These are phyloP conservation scores for Phytopythium chamaehyphon DNA, from an alignment of 352 stramenopile species.

Conservation along the genomic window DNA sequence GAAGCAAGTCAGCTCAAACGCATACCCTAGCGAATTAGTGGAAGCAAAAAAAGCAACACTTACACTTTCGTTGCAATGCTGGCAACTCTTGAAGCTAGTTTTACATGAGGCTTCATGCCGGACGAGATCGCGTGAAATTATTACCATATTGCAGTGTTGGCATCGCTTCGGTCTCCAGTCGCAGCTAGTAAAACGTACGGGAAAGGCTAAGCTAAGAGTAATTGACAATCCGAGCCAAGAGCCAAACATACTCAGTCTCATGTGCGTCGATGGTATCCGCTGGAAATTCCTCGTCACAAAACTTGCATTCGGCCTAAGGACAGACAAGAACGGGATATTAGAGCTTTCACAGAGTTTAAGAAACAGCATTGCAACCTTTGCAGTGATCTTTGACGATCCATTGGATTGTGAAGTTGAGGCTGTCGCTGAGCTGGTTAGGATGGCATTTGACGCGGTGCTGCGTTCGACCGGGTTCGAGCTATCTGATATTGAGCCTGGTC, in stretches of 20 bases:
- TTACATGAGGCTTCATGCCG: slow-evolving; percentile 71
- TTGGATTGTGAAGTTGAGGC: background rate
- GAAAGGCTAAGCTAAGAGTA: background rate
- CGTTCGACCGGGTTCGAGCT: too few relatives aligned
- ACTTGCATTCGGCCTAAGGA: slow-evolving; percentile 62
- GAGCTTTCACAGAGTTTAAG: too few relatives aligned
- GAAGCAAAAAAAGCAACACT: background rate
- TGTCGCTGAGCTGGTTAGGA: too few relatives aligned
- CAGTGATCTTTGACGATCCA: background rate
- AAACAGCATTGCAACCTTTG: too few relatives aligned
- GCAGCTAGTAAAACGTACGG: slow-evolving; percentile 25
- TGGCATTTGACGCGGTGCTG: too few relatives aligned
- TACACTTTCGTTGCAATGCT: slow-evolving; percentile 66
- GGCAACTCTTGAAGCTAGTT: slow-evolving; percentile 54
- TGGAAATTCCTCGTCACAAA: slow-evolving; percentile 73
- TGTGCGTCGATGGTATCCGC: slow-evolving; percentile 48
- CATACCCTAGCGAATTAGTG: background rate
- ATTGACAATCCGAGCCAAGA: background rate
- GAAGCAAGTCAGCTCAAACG: background rate
- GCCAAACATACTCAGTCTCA: slow-evolving; percentile 40
- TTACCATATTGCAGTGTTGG: slow-evolving; percentile 81
- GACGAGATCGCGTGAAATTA: slow-evolving; percentile 57
- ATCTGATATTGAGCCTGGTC: too few relatives aligned
- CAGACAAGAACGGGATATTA: background rate
- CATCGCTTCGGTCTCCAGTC: slow-evolving; percentile 78